phyloP scores from a whole-genome alignment of 345 rosid genomes.

The Bruguiera gymnorhiza region DNA sequence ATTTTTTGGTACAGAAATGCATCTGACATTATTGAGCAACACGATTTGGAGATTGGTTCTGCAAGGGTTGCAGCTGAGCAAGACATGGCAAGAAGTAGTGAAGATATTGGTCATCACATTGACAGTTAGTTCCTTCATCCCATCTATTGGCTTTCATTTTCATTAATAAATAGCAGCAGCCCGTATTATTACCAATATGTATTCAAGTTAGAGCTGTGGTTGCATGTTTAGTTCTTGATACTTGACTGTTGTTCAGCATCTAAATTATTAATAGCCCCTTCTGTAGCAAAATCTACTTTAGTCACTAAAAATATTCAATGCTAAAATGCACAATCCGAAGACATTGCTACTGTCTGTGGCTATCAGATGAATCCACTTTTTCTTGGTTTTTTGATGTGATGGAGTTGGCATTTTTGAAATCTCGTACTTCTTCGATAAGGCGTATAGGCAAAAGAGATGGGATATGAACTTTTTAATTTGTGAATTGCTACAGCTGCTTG shows the following conservation, averaged over 20 bases:
- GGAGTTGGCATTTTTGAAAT: background rate
- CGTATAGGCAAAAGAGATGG: background rate
- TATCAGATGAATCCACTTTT: no score
- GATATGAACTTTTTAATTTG: background rate
- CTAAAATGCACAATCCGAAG: no score
- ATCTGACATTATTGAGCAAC: slow-evolving; percentile 60
- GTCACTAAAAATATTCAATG: no score
- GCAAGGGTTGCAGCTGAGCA: slow-evolving; percentile 62
- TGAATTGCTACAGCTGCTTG: slow-evolving; percentile 52
- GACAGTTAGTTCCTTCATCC: slow-evolving; percentile 47
- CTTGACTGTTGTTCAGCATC: no score
- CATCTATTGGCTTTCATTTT: background rate
- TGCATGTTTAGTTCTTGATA: no score
- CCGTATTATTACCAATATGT: no score
- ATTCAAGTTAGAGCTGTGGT: no score
- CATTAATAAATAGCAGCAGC: background rate
- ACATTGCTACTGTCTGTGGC: no score
- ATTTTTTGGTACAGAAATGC: slow-evolving; percentile 45
- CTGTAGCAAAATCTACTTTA: no score
- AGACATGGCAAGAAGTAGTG: slow-evolving; percentile 44
- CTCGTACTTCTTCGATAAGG: background rate
- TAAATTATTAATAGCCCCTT: no score
- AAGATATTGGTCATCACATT: slow-evolving; percentile 51
- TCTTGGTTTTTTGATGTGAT: no score
- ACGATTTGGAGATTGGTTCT: slow-evolving; percentile 62